Evolutionary conservation across 1,139 yeast genomes (phyloP), one percentile per base, ranked within the genome.

Genomic region (Sugiyamaella castrensis): DNA sequence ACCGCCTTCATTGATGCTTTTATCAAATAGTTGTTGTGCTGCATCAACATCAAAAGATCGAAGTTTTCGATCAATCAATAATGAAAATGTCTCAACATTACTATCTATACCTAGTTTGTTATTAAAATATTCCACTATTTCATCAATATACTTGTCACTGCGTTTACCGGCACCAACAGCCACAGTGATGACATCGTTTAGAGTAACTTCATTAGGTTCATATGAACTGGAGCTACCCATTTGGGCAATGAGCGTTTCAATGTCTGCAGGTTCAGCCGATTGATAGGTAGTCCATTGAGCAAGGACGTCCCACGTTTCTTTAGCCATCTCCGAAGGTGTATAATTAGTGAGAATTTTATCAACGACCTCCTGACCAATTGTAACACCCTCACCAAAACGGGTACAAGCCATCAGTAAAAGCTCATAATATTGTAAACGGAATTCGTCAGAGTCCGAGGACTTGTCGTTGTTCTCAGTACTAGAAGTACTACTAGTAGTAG

Each of bases 11-110:
- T 60, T 51, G 11, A 73, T 58, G 41, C 72, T 63, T n/a, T 64
- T 57, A n/a, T 70, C 58, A 53, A 75, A 76, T 9, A 69, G 48
- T 9, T 59, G 43, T 9, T 68, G 60, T 1, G 77, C 73, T 7
- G 53, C 54, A 3, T 55, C 55, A 8, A 62, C 57, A 41, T 67
- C 65, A 29, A 61, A 57, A 8, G 54, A 50, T 15, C 57, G 49
- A 13, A 67, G 55, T 4, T 59, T 56, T n/a, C 66, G 57, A 9
- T 57, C 55, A 4, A 67, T 62, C 13, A 65, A 52, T 11, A 63
- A 41, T 1, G 63, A 53, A 38, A 48, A 62, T 9, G 62, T 53
- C 12, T 62, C 59, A 1, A 65, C 63, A 40, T 65, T 61, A 4
- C 60, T 52, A 12, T 57, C 58, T 8, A 65, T 50, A 8, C 56